Evolutionary conservation across 2,329 filamentous ascomycete species (phyloP).

Genomic region (Monilinia aucupariae): DNA sequence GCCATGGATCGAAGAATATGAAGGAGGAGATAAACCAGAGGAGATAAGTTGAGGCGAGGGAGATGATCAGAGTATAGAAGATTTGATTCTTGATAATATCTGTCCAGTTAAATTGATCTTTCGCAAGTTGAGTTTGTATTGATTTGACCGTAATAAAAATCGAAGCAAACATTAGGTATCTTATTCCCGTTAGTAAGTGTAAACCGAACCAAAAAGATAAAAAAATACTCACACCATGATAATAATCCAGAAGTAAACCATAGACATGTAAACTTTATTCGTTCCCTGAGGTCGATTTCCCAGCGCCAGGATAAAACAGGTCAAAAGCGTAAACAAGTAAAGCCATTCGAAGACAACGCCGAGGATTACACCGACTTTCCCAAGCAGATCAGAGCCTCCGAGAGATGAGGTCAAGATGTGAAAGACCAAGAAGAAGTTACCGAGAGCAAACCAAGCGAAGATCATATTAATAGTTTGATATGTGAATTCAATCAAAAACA

Average conservation of each 20-base stretch:
- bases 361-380: slow-evolving; percentile 70
- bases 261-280: slow-evolving; percentile 87
- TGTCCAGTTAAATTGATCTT: slow-evolving; percentile 59
- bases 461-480: slow-evolving; percentile 92
- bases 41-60: slow-evolving; percentile 79
- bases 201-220: not conserved
- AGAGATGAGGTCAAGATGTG: slow-evolving; percentile 95
- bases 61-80: slow-evolving; percentile 92
- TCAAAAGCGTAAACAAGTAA: slow-evolving; percentile 84
- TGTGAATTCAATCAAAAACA: slow-evolving; percentile 90
- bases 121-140: slow-evolving; percentile 63
- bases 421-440: slow-evolving; percentile 98
- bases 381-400: slow-evolving; percentile 62
- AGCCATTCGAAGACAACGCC: slow-evolving; percentile 93
- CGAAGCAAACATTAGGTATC: slow-evolving; percentile 89
- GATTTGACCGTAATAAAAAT: slow-evolving; percentile 89
- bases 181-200: slow-evolving; percentile 38
- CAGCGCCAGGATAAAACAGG: slow-evolving; percentile 90
- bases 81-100: slow-evolving; percentile 73
- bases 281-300: slow-evolving; percentile 94
- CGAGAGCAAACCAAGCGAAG: slow-evolving; percentile 96
- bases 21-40: slow-evolving; percentile 96
- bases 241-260: slow-evolving; percentile 96
- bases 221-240: slow-evolving; percentile 72
- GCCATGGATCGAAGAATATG: slow-evolving; percentile 96